These are phyloP conservation scores for Sphagnum contortum DNA, from an alignment of 225 moss, liverwort and hornwort genomes.

Conservation along the genomic window DNA sequence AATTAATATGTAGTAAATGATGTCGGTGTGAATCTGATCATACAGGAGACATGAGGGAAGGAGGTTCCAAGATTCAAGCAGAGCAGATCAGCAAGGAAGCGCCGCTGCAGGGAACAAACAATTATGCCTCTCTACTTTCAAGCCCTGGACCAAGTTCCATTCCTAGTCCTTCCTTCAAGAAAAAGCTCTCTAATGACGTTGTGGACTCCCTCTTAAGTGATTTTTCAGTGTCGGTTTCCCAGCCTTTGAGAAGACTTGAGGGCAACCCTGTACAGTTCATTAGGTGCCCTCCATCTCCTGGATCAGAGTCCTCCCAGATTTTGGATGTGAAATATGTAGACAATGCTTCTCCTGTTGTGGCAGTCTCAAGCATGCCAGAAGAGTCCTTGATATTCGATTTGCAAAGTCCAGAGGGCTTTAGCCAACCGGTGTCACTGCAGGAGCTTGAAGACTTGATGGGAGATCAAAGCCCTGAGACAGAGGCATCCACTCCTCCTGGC, in stretches of 20 bases:
- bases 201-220: constrained; percentile 13
- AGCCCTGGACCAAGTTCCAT: constrained; percentile 60
- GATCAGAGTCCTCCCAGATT: constrained; percentile 22
- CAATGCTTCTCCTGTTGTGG: constrained; percentile 20
- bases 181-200: constrained; percentile 35
- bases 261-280: constrained; percentile 35
- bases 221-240: constrained; percentile 7
- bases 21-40: not conserved
- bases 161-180: constrained; percentile 52
- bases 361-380: constrained; percentile 14
- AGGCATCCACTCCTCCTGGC: constrained; percentile 40
- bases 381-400: constrained; percentile 19
- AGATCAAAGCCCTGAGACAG: constrained; percentile 41
- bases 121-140: constrained; percentile 51
- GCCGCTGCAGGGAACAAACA: constrained; percentile 49
- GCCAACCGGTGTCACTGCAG: constrained; percentile 20
- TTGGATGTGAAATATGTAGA: constrained; percentile 38
- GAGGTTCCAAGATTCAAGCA: constrained; percentile 40
- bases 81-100: constrained; percentile 49
- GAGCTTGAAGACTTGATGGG: constrained; percentile 27
- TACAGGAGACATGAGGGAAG: constrained; percentile 42
- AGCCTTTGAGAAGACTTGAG: constrained; percentile 25
- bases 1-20: no score
- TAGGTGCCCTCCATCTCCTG: constrained; percentile 14
- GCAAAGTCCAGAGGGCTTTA: constrained; percentile 36